These are phyloP conservation scores for Phytopythium aichiense DNA, from an alignment of 352 stramenopile species.

Conservation along the genomic window DNA sequence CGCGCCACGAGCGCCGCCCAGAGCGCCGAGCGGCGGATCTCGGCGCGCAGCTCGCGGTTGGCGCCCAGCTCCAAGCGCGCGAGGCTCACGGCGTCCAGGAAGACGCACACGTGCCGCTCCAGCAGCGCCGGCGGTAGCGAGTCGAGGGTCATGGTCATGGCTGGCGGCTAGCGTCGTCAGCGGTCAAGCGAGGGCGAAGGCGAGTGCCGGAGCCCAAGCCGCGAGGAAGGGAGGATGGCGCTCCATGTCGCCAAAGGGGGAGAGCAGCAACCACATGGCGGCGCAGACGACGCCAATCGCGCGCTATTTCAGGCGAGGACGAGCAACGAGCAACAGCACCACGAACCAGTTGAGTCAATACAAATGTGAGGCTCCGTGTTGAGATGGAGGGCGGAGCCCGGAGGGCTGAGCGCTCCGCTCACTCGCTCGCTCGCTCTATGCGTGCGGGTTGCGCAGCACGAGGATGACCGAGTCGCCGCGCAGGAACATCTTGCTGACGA, in stretches of 20 bases:
- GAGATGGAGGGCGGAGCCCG: too few species aligned
- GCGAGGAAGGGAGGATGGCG: too few species aligned
- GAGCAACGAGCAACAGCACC: too few species aligned
- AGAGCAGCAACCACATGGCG: too few species aligned
- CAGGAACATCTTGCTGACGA: constrained; percentile 99
- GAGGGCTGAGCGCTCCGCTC: too few species aligned
- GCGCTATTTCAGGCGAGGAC: too few species aligned
- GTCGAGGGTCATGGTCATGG: constrained; percentile 15
- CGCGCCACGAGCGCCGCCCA: constrained; percentile 40
- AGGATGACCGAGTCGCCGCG: constrained; percentile 99
- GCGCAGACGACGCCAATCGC: too few species aligned
- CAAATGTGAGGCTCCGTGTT: too few species aligned
- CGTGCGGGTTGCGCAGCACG: constrained; percentile 96
- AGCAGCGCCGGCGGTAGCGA: constrained; percentile 32
- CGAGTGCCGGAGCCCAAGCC: too few species aligned
- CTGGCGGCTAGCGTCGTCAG: not conserved
- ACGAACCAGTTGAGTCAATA: too few species aligned
- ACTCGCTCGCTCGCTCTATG: constrained; percentile 23
- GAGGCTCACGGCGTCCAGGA: constrained; percentile 36
- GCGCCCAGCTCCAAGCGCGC: constrained; percentile 23
- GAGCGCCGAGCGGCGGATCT: constrained; percentile 24
- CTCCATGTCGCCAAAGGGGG: too few species aligned
- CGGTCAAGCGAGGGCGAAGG: not conserved
- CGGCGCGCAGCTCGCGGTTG: constrained; percentile 29
- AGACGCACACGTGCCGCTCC: constrained; percentile 38